A percentile compares a stretch with the other conserved stretches of the same genome.
These are phyloP conservation scores for Diaporthe nobilis DNA, from an alignment of 2,329 filamentous ascomycete species.

Conservation along the genomic window DNA sequence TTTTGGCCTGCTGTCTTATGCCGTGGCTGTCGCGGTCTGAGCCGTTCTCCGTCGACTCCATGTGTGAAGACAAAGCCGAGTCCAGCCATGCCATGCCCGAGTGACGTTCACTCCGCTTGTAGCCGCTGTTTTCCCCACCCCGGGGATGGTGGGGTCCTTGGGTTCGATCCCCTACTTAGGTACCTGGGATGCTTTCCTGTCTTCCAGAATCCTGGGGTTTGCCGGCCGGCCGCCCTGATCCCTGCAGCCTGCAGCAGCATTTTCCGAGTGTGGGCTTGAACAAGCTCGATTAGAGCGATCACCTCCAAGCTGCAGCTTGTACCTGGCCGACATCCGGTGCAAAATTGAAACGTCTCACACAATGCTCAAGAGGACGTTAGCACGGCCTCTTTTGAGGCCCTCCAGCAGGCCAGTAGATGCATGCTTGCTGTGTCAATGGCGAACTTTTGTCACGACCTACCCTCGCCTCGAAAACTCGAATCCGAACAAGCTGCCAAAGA, in stretches of 20 bases:
- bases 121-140: conserved; percentile 44
- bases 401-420: conserved; percentile 46
- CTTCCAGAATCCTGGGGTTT: conserved; percentile 35
- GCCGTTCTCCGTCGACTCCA: conserved; percentile 23
- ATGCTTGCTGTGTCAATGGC: conserved; percentile 67
- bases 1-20: conserved; percentile 28
- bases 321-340: not conserved
- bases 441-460: conserved; percentile 63
- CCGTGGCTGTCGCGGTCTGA: conserved; percentile 23
- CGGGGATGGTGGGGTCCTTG: not conserved
- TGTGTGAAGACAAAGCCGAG: conserved; percentile 32
- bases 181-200: no score
- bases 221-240: conserved; percentile 29
- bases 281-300: not conserved
- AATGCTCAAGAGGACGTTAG: conserved; percentile 36
- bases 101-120: conserved; percentile 40
- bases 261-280: conserved; percentile 20
- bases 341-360: not conserved
- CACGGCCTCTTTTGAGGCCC: conserved; percentile 12
- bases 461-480: conserved; percentile 46
- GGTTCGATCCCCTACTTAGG: not conserved
- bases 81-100: conserved; percentile 34
- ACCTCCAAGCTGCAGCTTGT: conserved; percentile 7
- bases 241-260: conserved; percentile 7
- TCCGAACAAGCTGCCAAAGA: conserved; percentile 38